Evolutionary conservation across 148 eudicot species (phyloP).

Genomic region (Chenopodium quinoa): DNA sequence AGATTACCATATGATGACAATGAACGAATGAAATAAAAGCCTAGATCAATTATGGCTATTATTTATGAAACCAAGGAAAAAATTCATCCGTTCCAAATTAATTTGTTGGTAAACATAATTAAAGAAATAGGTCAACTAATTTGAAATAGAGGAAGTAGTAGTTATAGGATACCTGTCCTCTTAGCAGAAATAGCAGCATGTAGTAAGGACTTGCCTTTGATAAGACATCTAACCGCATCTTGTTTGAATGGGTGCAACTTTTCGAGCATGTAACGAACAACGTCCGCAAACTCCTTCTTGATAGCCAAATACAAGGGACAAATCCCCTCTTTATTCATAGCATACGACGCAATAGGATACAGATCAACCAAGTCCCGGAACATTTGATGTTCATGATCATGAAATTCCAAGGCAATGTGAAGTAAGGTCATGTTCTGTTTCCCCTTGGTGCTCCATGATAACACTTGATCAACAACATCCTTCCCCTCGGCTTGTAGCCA

Average conservation of each 20-base stretch:
- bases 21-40: too few relatives aligned
- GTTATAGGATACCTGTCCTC: neutral
- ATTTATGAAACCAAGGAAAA: too few relatives aligned
- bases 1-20: too few relatives aligned
- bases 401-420: neutral
- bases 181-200: neutral
- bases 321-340: constrained; percentile 1
- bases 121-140: too few relatives aligned
- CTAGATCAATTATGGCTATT: too few relatives aligned
- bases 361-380: neutral
- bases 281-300: neutral
- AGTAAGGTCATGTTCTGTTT: neutral
- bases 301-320: constrained; percentile 8
- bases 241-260: neutral
- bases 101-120: too few relatives aligned
- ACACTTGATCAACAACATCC: neutral
- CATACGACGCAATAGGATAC: neutral
- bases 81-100: too few relatives aligned
- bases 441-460: neutral
- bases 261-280: neutral
- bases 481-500: neutral
- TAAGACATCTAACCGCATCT: neutral
- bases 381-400: neutral
- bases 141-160: neutral
- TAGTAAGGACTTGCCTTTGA: neutral